These are phyloP conservation scores for Nyssa sinensis DNA, from an alignment of 148 eudicot genomes.

Conservation along the genomic window DNA sequence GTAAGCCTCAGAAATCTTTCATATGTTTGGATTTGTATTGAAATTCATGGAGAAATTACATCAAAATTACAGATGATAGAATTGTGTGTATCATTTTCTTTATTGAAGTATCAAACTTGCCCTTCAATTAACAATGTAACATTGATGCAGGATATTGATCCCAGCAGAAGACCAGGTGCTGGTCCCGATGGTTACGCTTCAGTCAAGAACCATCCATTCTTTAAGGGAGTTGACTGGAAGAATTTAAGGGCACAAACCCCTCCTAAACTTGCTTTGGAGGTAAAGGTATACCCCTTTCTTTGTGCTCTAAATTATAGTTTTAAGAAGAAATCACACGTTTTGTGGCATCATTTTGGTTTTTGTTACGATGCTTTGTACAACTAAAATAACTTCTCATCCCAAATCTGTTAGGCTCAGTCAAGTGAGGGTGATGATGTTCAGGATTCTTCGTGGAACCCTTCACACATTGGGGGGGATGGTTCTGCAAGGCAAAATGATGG, in stretches of 20 bases:
- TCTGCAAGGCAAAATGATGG: constrained; percentile 51
- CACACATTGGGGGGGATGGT: constrained; percentile 77
- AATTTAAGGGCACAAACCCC: constrained; percentile 61
- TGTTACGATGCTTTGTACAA: background rate
- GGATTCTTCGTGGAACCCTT: constrained; percentile 72
- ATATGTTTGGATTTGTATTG: too few relatives aligned
- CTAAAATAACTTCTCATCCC: background rate
- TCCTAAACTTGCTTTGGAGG: constrained; percentile 76
- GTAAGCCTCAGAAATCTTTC: too few relatives aligned
- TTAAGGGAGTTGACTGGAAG: constrained; percentile 76
- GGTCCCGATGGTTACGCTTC: constrained; percentile 82
- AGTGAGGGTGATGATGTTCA: constrained; percentile 48
- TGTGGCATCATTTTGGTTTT: background rate
- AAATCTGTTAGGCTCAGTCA: constrained; percentile 42
- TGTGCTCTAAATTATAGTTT: background rate
- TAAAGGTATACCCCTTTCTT: constrained; percentile 38
- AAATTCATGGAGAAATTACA: background rate
- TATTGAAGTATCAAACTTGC: background rate
- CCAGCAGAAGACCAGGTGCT: constrained; percentile 93
- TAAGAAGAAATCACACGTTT: background rate
- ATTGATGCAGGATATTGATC: constrained; percentile 70
- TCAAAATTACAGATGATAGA: background rate
- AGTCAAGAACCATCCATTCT: constrained; percentile 81
- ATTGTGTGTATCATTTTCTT: background rate
- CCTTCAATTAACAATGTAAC: constrained; percentile 4